phyloP scores from a whole-genome alignment of 352 stramenopile species.

The Globisporangium heterothallicum region DNA sequence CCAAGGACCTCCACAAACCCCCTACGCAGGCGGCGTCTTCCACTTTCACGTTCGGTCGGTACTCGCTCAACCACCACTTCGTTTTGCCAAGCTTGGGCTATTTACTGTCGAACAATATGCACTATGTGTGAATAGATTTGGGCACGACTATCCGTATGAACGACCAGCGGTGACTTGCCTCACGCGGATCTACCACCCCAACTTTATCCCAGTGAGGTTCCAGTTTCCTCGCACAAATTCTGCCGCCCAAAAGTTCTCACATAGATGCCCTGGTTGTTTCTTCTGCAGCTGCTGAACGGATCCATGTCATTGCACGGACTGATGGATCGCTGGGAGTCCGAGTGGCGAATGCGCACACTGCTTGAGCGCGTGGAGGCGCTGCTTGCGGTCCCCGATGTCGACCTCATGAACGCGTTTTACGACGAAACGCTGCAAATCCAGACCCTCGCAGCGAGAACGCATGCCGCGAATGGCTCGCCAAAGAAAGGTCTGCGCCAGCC shows the following conservation, averaged over 20 bases:
- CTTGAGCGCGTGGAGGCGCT: constrained; percentile 38
- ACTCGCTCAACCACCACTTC: too few relatives aligned
- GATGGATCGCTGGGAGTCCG: constrained; percentile 36
- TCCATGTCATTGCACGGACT: constrained; percentile 42
- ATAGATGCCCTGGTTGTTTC: neutral
- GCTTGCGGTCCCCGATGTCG: constrained; percentile 29
- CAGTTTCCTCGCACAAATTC: neutral
- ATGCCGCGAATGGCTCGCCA: constrained; percentile 3
- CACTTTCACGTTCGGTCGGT: constrained; percentile 35
- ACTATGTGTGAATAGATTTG: constrained; percentile 22
- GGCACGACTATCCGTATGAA: constrained; percentile 57
- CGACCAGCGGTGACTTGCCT: constrained; percentile 31
- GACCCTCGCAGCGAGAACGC: neutral
- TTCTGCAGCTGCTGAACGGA: constrained; percentile 43
- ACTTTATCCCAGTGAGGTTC: constrained; percentile 51
- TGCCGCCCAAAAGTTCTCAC: neutral
- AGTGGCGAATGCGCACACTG: constrained; percentile 52
- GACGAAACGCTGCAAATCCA: constrained; percentile 26
- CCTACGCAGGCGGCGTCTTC: constrained; percentile 45
- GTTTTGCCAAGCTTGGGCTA: neutral
- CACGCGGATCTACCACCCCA: constrained; percentile 66
- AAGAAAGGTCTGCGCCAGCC: constrained; percentile 32
- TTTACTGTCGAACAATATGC: neutral
- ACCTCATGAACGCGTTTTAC: constrained; percentile 40
- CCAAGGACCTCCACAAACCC: constrained; percentile 25